Evolutionary conservation across 2,329 filamentous ascomycete genomes (phyloP).

Genomic region (Sporothrix luriei): DNA sequence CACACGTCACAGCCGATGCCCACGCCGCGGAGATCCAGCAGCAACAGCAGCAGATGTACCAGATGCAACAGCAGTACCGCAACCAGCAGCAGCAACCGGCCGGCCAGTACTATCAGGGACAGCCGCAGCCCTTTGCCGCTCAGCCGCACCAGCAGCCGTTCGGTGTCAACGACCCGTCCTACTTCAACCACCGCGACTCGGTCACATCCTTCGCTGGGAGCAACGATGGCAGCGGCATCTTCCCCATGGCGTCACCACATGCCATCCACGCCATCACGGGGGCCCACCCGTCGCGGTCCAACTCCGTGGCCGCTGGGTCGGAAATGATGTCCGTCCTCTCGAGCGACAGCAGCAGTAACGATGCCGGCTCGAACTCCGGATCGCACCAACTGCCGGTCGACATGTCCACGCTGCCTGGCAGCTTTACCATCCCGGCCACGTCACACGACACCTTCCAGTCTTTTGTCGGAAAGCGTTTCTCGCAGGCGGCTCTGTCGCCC

Average conservation of each 20-base stretch:
- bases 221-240: neutral
- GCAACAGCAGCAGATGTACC: neutral
- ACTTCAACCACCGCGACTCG: slow-evolving; percentile 7
- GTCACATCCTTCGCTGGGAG: neutral
- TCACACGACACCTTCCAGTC: neutral
- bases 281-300: neutral
- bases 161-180: neutral
- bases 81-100: neutral
- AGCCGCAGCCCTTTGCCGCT: neutral
- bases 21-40: neutral
- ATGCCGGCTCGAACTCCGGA: neutral
- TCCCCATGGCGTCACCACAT: neutral
- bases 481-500: neutral
- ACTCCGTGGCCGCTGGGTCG: neutral
- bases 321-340: slow-evolving; percentile 8
- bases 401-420: neutral
- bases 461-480: neutral
- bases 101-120: neutral
- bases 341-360: neutral
- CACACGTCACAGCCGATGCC: neutral
- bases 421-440: neutral
- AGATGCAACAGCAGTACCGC: neutral
- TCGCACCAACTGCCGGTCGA: slow-evolving; percentile 3
- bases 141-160: neutral
- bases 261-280: neutral